phyloP scores from a whole-genome alignment of 1,139 yeast genomes.

The Hyphopichia khmerensis region DNA sequence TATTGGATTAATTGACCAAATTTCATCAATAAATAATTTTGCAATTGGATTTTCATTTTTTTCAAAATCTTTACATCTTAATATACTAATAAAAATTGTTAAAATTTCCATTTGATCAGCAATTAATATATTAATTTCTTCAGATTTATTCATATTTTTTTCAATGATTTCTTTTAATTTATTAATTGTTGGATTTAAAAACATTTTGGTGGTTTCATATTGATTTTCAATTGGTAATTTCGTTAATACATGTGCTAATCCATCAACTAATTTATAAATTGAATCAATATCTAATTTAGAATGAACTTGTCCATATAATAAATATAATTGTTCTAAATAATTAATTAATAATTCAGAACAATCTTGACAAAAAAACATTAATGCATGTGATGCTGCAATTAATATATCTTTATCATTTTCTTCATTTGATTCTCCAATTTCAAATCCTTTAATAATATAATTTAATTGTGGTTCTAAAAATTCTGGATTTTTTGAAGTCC shows the following conservation, averaged over 20 bases:
- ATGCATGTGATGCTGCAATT: slow-evolving; percentile 88
- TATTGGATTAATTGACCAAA: slow-evolving; percentile 58
- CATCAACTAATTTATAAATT: slow-evolving; percentile 80
- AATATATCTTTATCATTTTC: slow-evolving; percentile 48
- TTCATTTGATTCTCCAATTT: slow-evolving; percentile 24
- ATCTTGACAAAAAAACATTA: slow-evolving; percentile 93
- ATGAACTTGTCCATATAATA: slow-evolving; percentile 68
- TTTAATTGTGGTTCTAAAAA: slow-evolving; percentile 79
- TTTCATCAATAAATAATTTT: slow-evolving; percentile 48
- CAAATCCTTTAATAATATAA: slow-evolving; percentile 81
- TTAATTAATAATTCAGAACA: slow-evolving; percentile 68
- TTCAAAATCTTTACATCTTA: slow-evolving; percentile 41
- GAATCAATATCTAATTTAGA: slow-evolving; percentile 64
- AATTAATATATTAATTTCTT: slow-evolving; percentile 42
- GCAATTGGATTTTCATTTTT: slow-evolving; percentile 54
- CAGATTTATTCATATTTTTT: slow-evolving; percentile 15
- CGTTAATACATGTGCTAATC: slow-evolving; percentile 79
- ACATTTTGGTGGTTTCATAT: slow-evolving; percentile 45
- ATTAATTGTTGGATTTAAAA: slow-evolving; percentile 66
- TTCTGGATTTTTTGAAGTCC: slow-evolving; percentile 88
- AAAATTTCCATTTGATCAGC: slow-evolving; percentile 79
- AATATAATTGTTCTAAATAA: slow-evolving; percentile 73
- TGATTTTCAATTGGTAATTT: slow-evolving; percentile 44
- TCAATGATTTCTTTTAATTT: slow-evolving; percentile 30
- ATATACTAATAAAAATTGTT: slow-evolving; percentile 65